A percentile compares a stretch with the other conserved stretches of the same genome.
Conservation (phyloP, 495 filamentous ascomycete species). For the Rusavskia elegans region DNA sequence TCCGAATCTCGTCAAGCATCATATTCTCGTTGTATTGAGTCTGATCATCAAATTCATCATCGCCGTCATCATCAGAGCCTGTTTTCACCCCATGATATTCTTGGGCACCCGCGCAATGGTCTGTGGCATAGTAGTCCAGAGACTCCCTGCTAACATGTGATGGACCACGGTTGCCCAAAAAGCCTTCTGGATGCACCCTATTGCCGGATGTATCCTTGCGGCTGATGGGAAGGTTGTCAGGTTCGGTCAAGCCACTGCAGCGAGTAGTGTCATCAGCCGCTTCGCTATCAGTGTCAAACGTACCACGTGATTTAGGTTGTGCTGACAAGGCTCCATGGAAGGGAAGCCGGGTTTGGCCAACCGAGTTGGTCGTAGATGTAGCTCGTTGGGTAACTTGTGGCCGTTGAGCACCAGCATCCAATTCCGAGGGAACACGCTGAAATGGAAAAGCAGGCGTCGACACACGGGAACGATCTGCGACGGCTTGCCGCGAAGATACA, state of each 20-base stretch:
- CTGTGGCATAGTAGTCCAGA: too few relatives aligned
- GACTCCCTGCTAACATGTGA: too few relatives aligned
- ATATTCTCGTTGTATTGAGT: neutral
- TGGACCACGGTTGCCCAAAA: too few relatives aligned
- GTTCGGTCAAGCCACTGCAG: neutral
- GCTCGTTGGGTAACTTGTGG: too few relatives aligned
- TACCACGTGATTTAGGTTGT: neutral
- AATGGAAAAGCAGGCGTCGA: neutral
- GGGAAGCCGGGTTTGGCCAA: too few relatives aligned
- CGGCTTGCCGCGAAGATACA: neutral
- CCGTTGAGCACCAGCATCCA: too few relatives aligned
- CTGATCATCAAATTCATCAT: neutral
- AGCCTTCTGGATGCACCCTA: too few relatives aligned
- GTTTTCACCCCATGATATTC: too few relatives aligned
- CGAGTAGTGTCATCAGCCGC: slow-evolving; percentile 6
- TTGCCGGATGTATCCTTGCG: too few relatives aligned
- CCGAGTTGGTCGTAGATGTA: too few relatives aligned
- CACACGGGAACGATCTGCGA: neutral
- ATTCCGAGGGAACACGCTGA: neutral
- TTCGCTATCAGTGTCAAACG: slow-evolving; percentile 14
- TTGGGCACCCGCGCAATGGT: too few relatives aligned
- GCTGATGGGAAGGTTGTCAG: neutral
- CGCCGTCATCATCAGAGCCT: neutral
- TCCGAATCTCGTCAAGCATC: neutral
- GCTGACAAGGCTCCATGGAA: too few relatives aligned